Evolutionary conservation across 2,329 filamentous ascomycete genomes (phyloP).

Genomic region (Graphilbum ipis-grandicollis): DNA sequence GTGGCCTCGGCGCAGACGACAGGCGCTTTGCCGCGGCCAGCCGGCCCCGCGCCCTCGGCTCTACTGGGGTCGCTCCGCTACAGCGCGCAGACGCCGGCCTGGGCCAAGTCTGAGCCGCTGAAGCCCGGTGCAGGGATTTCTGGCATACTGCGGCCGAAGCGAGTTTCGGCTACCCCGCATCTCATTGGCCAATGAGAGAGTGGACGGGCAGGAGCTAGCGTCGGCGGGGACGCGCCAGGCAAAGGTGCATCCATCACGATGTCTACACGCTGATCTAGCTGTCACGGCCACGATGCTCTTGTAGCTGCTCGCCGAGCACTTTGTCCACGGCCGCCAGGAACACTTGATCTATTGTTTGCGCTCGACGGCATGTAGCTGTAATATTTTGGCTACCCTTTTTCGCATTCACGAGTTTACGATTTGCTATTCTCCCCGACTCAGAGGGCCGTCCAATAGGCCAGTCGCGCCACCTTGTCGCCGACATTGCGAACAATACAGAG

Average conservation of each 20-base stretch:
- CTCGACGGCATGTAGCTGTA: neutral
- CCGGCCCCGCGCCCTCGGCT: neutral
- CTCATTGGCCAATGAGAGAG: neutral
- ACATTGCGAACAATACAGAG: constrained; percentile 70
- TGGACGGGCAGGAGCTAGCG: too few relatives aligned
- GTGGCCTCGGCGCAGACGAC: too few relatives aligned
- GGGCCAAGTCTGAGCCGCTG: too few relatives aligned
- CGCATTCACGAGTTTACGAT: too few relatives aligned
- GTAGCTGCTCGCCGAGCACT: constrained; percentile 29
- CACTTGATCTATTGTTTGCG: constrained; percentile 17
- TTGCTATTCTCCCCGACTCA: neutral
- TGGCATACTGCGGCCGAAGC: neutral
- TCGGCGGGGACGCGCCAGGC: too few relatives aligned
- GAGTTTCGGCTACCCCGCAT: neutral
- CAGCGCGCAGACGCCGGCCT: too few relatives aligned
- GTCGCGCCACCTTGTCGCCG: constrained; percentile 60
- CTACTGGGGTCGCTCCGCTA: too few relatives aligned
- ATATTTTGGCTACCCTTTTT: neutral
- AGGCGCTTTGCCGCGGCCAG: neutral
- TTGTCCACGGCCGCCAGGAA: constrained; percentile 27
- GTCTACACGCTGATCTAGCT: too few relatives aligned
- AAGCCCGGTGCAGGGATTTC: too few relatives aligned
- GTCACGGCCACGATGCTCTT: too few relatives aligned
- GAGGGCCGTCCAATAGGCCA: constrained; percentile 29
- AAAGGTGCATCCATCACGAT: too few relatives aligned